A percentile compares a stretch with the other conserved stretches of the same genome.
Evolutionary conservation across 306 rosid genomes (phyloP).

Genomic region (barrel medic (Medicago truncatula)): DNA sequence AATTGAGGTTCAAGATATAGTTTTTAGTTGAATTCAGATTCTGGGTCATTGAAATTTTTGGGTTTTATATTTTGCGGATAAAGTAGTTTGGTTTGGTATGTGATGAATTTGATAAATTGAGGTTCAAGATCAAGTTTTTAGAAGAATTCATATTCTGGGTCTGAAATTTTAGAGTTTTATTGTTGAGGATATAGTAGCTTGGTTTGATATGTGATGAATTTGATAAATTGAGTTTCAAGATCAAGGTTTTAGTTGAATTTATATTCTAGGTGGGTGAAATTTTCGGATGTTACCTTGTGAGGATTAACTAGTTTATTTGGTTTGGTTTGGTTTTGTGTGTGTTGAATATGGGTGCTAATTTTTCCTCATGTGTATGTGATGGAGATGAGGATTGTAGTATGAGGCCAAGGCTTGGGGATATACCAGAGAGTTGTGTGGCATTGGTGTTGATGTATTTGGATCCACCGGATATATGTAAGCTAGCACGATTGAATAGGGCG

Average conservation of each 20-base stretch:
- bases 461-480: conserved; percentile 74
- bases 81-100: neutral
- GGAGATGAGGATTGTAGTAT: conserved; percentile 45
- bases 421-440: conserved; percentile 89
- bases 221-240: conserved; percentile 64
- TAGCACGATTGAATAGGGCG: conserved; percentile 70
- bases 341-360: conserved; percentile 62
- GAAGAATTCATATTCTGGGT: neutral
- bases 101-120: neutral
- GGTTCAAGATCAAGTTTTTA: neutral
- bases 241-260: conserved; percentile 50
- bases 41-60: too few relatives aligned
- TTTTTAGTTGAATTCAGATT: too few relatives aligned
- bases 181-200: neutral
- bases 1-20: too few relatives aligned
- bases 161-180: neutral
- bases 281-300: neutral
- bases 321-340: neutral
- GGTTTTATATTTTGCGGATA: too few relatives aligned
- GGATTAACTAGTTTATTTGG: neutral
- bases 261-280: conserved; percentile 31
- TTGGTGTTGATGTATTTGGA: conserved; percentile 66
- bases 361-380: conserved; percentile 56
- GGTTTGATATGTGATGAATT: conserved; percentile 6
- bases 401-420: conserved; percentile 69